Evolutionary conservation across 306 rosid species (phyloP), one percentile per base, ranked within the genome.

Genomic region (Dalbergia cultrata): DNA sequence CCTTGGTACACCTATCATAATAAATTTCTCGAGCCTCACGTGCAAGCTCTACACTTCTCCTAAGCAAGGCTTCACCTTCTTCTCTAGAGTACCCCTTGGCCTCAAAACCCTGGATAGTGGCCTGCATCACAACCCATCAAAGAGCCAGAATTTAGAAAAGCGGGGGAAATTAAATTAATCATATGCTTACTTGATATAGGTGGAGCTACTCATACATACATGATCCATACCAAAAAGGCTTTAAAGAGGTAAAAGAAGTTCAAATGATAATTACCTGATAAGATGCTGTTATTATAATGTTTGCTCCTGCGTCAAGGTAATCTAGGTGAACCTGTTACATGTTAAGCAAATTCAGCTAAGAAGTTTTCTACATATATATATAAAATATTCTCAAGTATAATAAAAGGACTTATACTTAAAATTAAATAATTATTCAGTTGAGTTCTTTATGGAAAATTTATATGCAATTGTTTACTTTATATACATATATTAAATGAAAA

Each of bases 221-320:
- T 64, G 54, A 63, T 43, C 11, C 5, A 35, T 21, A 26, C 31
- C 2, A 26, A 26, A 26, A 47, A 21, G 7, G 18, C 39, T 58
- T 56, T 53, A 1, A 41, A 61, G 33, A 7, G 31, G 3, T 47
- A 45, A 43, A 6, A 11, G 13, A 10, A 14, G 44, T 12, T 63
- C 1, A 26, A 12, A 54, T 19, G 61, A n/a, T 62, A 80, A 64
- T 52, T 84, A 95, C 98, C 93, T 95, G 99, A 87, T 95, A 95
- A 68, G 99, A 95, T 71, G 94, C 94, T 34, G 96, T 93, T 21
- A 82, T 47, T 47, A 95, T 89, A 80, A 95, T 87, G 88, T 88
- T 95, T 72, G 97, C 99, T 22, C 99, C 99, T 60, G 98, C 94
- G 39, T 89, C 87, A 77, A 95, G 97, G 81, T 95, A 95, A 87